Evolutionary conservation across 768 basidiomycete genomes (phyloP).

Genomic region (Trichaptum fuscoviolaceum): DNA sequence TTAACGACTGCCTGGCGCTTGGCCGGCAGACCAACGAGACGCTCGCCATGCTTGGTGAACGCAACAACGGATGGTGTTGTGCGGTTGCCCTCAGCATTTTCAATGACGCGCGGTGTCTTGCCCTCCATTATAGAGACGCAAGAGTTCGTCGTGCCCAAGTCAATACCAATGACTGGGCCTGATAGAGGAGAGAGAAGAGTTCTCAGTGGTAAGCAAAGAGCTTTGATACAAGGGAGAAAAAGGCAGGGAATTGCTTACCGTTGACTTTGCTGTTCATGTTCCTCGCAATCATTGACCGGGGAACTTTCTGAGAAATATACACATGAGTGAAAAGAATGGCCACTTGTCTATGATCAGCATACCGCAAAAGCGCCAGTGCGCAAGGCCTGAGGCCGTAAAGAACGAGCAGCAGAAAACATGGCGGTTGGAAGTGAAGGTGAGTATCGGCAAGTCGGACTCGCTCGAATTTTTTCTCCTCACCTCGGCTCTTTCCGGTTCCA

Average conservation of each 20-base stretch:
- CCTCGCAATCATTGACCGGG: slow-evolving; percentile 73
- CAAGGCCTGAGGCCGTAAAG: slow-evolving; percentile 50
- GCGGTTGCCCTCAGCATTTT: slow-evolving; percentile 95
- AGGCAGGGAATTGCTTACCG: slow-evolving; percentile 43
- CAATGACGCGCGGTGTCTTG: slow-evolving; percentile 89
- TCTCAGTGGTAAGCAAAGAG: slow-evolving; percentile 4
- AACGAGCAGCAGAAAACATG: slow-evolving; percentile 72
- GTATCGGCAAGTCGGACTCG: not conserved
- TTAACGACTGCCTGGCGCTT: slow-evolving; percentile 98
- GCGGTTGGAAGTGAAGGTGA: slow-evolving; percentile 26
- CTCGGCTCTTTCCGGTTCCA: not conserved
- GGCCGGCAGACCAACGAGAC: slow-evolving; percentile 91
- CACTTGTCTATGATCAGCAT: slow-evolving; percentile 18
- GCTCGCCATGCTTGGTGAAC: slow-evolving; percentile 98
- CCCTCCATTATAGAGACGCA: slow-evolving; percentile 96
- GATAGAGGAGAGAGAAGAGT: not conserved
- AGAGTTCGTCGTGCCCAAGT: slow-evolving; percentile 91
- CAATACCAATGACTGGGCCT: slow-evolving; percentile 95
- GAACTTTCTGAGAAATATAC: slow-evolving; percentile 60
- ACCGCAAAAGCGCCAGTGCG: slow-evolving; percentile 65
- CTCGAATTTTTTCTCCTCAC: not conserved
- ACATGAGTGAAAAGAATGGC: no score
- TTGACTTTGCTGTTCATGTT: slow-evolving; percentile 96
- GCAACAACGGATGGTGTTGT: slow-evolving; percentile 99
- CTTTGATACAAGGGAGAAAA: slow-evolving; percentile 4